Percentiles rank a stretch among this genome's conserved stretches.
Conservation (phyloP, 352 stramenopile genomes). For the Phytopythium aichiense region DNA sequence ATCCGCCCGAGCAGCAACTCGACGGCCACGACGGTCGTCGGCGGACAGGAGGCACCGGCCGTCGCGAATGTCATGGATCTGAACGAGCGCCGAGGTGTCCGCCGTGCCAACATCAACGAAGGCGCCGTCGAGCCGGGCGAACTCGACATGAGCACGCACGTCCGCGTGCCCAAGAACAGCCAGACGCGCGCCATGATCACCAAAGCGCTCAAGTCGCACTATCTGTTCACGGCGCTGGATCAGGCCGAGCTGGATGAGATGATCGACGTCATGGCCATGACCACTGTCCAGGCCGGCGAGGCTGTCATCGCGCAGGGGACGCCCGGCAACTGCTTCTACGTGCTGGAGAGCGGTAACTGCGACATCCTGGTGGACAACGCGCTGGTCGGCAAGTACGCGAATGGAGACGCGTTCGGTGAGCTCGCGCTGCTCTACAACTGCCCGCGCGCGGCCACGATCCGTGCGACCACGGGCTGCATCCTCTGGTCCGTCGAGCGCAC, state of each 20-base stretch:
- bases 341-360: conserved; percentile 89
- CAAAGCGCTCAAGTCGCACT: conserved; percentile 78
- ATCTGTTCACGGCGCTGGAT: conserved; percentile 78
- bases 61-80: conserved; percentile 36
- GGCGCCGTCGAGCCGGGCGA: conserved; percentile 65
- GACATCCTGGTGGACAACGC: conserved; percentile 80
- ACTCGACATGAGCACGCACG: conserved; percentile 34
- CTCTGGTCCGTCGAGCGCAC: conserved; percentile 94
- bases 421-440: conserved; percentile 97
- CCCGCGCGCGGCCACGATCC: conserved; percentile 92
- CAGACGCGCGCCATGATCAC: conserved; percentile 74
- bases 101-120: conserved; percentile 77
- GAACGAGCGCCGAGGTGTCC: conserved; percentile 55
- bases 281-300: conserved; percentile 54
- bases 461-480: conserved; percentile 74
- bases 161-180: conserved; percentile 68
- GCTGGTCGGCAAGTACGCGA: conserved; percentile 76
- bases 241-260: conserved; percentile 76
- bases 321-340: conserved; percentile 91
- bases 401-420: conserved; percentile 92
- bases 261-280: conserved; percentile 82
- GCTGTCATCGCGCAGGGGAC: conserved; percentile 83
- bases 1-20: conserved; percentile 52
- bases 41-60: conserved; percentile 11
- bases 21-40: conserved; percentile 19